Evolutionary conservation across 345 rosid genomes (phyloP).

Genomic region (Microthlaspi erraticum): DNA sequence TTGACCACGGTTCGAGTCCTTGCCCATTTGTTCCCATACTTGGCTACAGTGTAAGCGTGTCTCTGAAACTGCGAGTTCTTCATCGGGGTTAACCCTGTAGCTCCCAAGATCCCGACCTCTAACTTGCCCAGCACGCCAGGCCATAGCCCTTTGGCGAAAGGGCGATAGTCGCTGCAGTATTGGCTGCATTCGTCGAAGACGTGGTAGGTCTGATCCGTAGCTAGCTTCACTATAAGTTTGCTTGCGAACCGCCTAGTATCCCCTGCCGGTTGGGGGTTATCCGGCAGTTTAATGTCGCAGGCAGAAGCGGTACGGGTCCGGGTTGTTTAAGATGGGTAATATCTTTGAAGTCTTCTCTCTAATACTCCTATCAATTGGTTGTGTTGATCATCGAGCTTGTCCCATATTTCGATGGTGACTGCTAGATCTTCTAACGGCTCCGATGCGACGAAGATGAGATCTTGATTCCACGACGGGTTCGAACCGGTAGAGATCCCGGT

Average conservation of each 20-base stretch:
- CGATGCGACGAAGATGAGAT: conserved; percentile 36
- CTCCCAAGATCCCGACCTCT: conserved; percentile 33
- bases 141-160: conserved; percentile 35
- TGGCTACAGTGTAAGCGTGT: conserved; percentile 30
- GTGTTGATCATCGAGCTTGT: neutral
- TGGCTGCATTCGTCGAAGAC: conserved; percentile 21
- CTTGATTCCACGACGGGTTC: conserved; percentile 41
- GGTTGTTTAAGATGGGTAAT: conserved; percentile 31
- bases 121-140: conserved; percentile 12
- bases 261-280: neutral
- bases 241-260: conserved; percentile 32
- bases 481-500: neutral
- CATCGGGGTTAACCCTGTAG: conserved; percentile 1
- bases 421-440: conserved; percentile 34
- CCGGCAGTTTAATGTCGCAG: conserved; percentile 25
- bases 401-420: neutral
- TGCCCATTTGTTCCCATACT: conserved; percentile 40
- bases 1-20: conserved; percentile 40
- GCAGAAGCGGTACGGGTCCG: conserved; percentile 24
- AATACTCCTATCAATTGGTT: conserved; percentile 15
- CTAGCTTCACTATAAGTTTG: conserved; percentile 34
- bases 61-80: neutral
- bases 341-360: conserved; percentile 29
- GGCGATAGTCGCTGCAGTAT: conserved; percentile 30
- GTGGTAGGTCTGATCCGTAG: conserved; percentile 40